Evolutionary conservation across 345 rosid species (phyloP).

Genomic region (Bruguiera sexangula): DNA sequence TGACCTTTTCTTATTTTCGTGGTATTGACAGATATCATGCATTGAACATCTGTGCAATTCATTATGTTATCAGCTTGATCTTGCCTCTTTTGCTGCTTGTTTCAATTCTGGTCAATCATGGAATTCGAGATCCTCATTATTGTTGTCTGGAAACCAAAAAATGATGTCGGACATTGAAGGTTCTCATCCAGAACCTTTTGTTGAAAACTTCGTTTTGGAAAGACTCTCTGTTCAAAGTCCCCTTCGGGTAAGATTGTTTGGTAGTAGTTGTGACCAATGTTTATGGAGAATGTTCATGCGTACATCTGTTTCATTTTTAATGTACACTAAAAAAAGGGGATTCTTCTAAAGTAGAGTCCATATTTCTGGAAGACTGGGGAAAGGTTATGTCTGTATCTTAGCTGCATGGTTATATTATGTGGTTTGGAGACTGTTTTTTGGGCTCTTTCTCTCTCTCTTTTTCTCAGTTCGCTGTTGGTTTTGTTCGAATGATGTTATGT

Average conservation of each 20-base stretch:
- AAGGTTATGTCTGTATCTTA: neutral
- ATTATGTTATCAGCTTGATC: conserved; percentile 81
- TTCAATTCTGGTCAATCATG: conserved; percentile 82
- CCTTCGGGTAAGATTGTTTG: conserved; percentile 56
- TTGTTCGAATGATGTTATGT: no score
- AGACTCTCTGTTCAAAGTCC: conserved; percentile 95
- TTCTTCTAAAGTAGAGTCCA: no score
- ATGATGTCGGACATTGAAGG: conserved; percentile 41
- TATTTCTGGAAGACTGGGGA: neutral
- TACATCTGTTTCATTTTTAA: no score
- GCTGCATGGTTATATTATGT: conserved; percentile 7
- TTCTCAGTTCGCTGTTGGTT: no score
- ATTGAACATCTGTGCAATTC: conserved; percentile 83
- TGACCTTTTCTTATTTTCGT: neutral
- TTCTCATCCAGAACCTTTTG: conserved; percentile 63
- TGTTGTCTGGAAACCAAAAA: conserved; percentile 55
- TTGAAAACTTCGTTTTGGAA: conserved; percentile 91
- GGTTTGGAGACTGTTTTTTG: neutral
- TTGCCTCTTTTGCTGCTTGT: conserved; percentile 83
- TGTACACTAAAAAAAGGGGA: no score
- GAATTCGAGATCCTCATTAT: conserved; percentile 62
- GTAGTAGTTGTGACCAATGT: neutral
- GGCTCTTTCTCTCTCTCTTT: no score
- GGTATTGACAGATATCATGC: conserved; percentile 62
- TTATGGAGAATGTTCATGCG: neutral